Evolutionary conservation across 2,329 filamentous ascomycete genomes (phyloP).

Genomic region (Pestalotiopsis sp.): DNA sequence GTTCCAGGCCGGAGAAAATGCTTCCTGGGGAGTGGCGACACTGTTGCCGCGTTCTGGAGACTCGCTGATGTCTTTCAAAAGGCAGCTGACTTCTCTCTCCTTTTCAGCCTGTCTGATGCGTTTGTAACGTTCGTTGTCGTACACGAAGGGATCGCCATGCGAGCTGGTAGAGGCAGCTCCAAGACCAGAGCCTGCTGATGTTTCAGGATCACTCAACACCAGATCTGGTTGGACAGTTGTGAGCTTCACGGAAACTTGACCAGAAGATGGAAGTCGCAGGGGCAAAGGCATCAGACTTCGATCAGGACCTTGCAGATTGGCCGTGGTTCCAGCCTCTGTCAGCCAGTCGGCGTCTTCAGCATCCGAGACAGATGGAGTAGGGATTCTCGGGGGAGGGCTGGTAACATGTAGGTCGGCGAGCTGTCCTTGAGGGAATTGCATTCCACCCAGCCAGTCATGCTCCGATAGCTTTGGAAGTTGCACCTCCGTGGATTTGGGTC

Average conservation of each 20-base stretch:
- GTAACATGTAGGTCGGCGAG: not conserved
- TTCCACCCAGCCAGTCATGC: not conserved
- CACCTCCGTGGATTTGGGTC: too few species aligned
- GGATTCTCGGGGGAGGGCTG: not conserved
- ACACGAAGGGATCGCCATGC: constrained; percentile 48
- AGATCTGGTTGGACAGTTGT: not conserved
- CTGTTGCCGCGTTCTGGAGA: constrained; percentile 26
- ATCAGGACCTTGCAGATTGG: not conserved
- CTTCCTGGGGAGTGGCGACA: constrained; percentile 16
- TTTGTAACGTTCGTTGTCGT: constrained; percentile 43
- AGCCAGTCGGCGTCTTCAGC: constrained; percentile 1
- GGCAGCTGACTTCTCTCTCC: constrained; percentile 47
- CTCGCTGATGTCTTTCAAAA: constrained; percentile 35
- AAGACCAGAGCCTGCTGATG: constrained; percentile 21
- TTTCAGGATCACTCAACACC: constrained; percentile 24
- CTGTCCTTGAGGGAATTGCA: not conserved
- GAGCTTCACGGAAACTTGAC: constrained; percentile 5
- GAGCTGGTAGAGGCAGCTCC: constrained; percentile 33
- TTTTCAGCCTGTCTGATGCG: constrained; percentile 39
- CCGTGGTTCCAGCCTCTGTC: not conserved
- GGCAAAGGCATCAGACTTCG: constrained; percentile 21
- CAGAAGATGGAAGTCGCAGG: constrained; percentile 16
- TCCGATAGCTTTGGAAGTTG: not conserved
- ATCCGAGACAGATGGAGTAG: not conserved
- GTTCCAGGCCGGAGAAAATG: constrained; percentile 11